phyloP scores from a whole-genome alignment of 2,329 filamentous ascomycete genomes.

The Ceratocystiopsis minuta region DNA sequence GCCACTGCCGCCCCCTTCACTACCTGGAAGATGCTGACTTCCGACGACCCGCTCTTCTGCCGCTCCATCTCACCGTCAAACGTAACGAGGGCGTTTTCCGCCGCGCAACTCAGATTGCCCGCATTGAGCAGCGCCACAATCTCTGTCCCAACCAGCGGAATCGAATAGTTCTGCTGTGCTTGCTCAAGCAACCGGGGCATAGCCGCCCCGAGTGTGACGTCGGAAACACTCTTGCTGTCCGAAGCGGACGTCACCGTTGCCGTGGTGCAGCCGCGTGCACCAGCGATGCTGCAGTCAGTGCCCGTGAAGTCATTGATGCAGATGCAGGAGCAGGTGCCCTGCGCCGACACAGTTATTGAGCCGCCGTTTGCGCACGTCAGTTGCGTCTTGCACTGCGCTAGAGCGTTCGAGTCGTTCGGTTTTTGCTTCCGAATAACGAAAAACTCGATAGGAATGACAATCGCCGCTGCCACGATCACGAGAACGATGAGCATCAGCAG shows the following conservation, averaged over 20 bases:
- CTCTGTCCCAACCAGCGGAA: slow-evolving; percentile 51
- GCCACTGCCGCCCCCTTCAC: slow-evolving; percentile 2
- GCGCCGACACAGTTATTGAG: slow-evolving; percentile 45
- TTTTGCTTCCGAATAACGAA: slow-evolving; percentile 38
- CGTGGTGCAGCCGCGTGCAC: slow-evolving; percentile 33
- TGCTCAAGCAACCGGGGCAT: slow-evolving; percentile 56
- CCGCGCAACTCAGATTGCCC: slow-evolving; percentile 59
- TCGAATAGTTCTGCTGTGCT: slow-evolving; percentile 50
- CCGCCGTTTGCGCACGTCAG: slow-evolving; percentile 65
- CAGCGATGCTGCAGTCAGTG: slow-evolving; percentile 28
- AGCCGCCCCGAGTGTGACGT: slow-evolving; percentile 66
- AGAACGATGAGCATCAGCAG: slow-evolving; percentile 46
- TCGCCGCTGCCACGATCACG: slow-evolving; percentile 57
- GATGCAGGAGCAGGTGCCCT: slow-evolving; percentile 61
- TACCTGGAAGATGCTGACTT: slow-evolving; percentile 10
- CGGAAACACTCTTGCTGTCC: slow-evolving; percentile 25
- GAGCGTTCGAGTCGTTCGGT: slow-evolving; percentile 15
- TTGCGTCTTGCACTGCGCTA: slow-evolving; percentile 38
- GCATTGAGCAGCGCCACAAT: slow-evolving; percentile 62
- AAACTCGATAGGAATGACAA: slow-evolving; percentile 58
- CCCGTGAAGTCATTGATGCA: slow-evolving; percentile 76
- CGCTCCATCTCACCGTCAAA: slow-evolving; percentile 44
- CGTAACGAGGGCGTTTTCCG: slow-evolving; percentile 74
- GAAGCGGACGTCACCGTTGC: slow-evolving; percentile 20
- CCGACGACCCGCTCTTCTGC: slow-evolving; percentile 13